Percentiles rank a stretch among this genome's conserved stretches.
Evolutionary conservation across 129 eudicot genomes (phyloP).

Genomic region (Helianthus annuus): HanXRQr2.0-SUNRISE NC_035441.2:181528063-181528562

Average conservation of each 20-base stretch:
- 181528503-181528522: not conserved
- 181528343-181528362: not conserved
- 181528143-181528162: not conserved
- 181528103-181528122: not conserved
- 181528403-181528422: accelerated
- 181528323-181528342: not conserved
- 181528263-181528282: too few relatives aligned
- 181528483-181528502: not conserved
- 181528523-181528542: not conserved
- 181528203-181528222: too few relatives aligned
- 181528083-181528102: not conserved
- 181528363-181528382: not conserved
- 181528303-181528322: not conserved
- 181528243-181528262: too few relatives aligned
- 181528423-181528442: too few relatives aligned
- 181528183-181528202: too few relatives aligned
- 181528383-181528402: not conserved
- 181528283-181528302: too few relatives aligned
- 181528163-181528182: too few relatives aligned
- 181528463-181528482: not conserved
- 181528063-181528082: not conserved
- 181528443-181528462: accelerated
- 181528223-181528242: too few relatives aligned
- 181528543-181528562: not conserved
- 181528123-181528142: not conserved